Evolutionary conservation across 371 early-diverging fungal species (phyloP), one percentile per base, ranked within the genome.

Genomic region (Lichtheimia corymbifera): DNA sequence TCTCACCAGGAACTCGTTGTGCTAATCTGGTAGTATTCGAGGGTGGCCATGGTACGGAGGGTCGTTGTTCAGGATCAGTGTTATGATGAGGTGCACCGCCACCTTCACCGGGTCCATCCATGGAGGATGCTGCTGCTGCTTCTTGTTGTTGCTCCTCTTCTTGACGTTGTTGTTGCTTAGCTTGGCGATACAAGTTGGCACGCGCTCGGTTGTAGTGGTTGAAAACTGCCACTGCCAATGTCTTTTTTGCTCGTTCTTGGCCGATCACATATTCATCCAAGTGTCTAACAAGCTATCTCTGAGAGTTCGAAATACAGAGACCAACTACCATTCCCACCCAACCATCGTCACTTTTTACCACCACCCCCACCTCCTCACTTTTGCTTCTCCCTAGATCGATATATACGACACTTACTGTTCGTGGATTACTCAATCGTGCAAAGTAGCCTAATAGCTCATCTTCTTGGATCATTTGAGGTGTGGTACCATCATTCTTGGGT

Each of bases 231-330:
- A 90, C 91, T 0, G 93, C 74, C 28, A 93, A 72, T 13, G 84
- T 85, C 74, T 85, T 84, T 67, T 93, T 93, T 17, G 91, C 87
- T 28, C 83, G 73, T 43, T 90, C 90, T 67, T 93, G 93, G 5
- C 93, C 93, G 55, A 93, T 89, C 25, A 93, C 86, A 62, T 89
- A 87, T 50, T 91, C 86, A 72, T 93, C 87, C 64, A 93, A 63
- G 58, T 88, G 83, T 56, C 82, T 76, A 51, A 85, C 83, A 63
- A 92, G 90, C 91, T 91, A 51, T 49, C 9, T 42, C 5, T 14
- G 22, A 51, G 17, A 3, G 43, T 28, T 53, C 17, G 18, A 58
- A 22, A 42, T 30, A 40, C 9, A 27, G 14, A 15, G 18, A 22
- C 22, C 22, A 1, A 22, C 22, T 1, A 1, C 22, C 22, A 22